Base-by-base conservation (phyloP, 106 monocot genomes). In the Dendrobium catenatum region DNA sequence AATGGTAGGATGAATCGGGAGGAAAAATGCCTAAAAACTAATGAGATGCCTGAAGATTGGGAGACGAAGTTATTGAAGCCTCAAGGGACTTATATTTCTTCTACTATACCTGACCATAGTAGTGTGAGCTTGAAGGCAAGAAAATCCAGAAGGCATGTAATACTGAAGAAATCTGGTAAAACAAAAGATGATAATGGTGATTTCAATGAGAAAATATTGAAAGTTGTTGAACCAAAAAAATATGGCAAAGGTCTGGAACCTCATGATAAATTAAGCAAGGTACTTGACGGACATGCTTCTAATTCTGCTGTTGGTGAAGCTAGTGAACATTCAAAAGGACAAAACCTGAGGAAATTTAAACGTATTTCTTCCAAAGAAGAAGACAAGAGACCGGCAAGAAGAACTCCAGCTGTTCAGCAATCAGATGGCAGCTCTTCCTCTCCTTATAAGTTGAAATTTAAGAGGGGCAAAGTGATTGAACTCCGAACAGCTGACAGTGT, bases 391-490 rank as follows among this genome's bases (percentile, higher is more conserved):
- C 59, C 6, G 26, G 22, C 42, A 46, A 85, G 54, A 82, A 87
- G 77, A 82, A 72, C 10, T 72, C 33, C 74, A 78, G 37, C 43
- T 49, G 44, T 55, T 33, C 31, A 9, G 10, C 83, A 77, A 46
- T 17, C 51, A 33, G 83, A 81, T 46, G 88, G 79, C 43, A 70
- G 66, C 47, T 72, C 55, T 68, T 10, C 77, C 27, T 24, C 78
- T 66, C 49, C 84, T 41, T 42, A 86, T 43, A 91, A 85, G 78
- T 61, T 95, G 78, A 93, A 85, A 42, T 92, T 90, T 20, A 88
- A 78, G 70, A 78, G 79, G 78, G 90, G 89, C 42, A 89, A 86
- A 78, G 78, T 86, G 54, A 70, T 95, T 19, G 84, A 88, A 54
- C 79, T 86, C 72, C 86, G 78, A 48, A 46, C 80, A 61, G 85